Evolutionary conservation across 768 basidiomycete species (phyloP).

Genomic region (Hemileccinum impolitum): DNA sequence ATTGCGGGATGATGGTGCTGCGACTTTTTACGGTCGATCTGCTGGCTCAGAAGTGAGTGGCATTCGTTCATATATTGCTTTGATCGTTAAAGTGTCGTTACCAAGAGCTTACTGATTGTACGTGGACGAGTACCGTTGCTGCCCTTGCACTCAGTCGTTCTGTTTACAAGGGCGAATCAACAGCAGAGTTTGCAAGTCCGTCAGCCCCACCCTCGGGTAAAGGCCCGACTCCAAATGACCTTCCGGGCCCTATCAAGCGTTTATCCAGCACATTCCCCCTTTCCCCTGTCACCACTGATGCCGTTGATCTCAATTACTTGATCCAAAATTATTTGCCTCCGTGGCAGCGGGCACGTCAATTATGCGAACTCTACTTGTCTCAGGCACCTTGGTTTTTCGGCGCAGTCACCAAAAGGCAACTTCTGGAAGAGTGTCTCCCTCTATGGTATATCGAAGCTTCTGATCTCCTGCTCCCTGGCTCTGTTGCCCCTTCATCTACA

Average conservation of each 20-base stretch:
- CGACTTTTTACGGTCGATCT: conserved; percentile 70
- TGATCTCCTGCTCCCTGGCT: conserved; percentile 23
- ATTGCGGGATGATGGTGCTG: conserved; percentile 63
- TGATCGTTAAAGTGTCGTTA: background rate
- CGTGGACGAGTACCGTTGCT: conserved; percentile 16
- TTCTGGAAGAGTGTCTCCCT: conserved; percentile 64
- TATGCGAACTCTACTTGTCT: conserved; percentile 70
- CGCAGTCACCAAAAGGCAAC: conserved; percentile 59
- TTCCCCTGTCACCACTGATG: conserved; percentile 33
- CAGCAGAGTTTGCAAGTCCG: conserved; percentile 1
- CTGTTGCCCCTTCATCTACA: conserved; percentile 21
- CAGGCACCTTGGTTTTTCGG: conserved; percentile 81
- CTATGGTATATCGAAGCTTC: conserved; percentile 57
- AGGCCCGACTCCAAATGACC: conserved; percentile 10
- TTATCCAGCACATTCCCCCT: conserved; percentile 50
- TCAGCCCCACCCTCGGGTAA: background rate
- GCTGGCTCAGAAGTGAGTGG: conserved; percentile 65
- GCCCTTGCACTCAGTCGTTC: background rate
- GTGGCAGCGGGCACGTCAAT: conserved; percentile 53
- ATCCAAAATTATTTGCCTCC: conserved; percentile 52
- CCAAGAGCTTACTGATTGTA: conserved; percentile 56
- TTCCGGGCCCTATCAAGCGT: conserved; percentile 23
- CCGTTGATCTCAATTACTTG: conserved; percentile 45
- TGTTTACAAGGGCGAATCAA: conserved; percentile 23
- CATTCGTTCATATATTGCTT: conserved; percentile 22